phyloP scores from a whole-genome alignment of 306 rosid species.

The Vigna hirtella region DNA sequence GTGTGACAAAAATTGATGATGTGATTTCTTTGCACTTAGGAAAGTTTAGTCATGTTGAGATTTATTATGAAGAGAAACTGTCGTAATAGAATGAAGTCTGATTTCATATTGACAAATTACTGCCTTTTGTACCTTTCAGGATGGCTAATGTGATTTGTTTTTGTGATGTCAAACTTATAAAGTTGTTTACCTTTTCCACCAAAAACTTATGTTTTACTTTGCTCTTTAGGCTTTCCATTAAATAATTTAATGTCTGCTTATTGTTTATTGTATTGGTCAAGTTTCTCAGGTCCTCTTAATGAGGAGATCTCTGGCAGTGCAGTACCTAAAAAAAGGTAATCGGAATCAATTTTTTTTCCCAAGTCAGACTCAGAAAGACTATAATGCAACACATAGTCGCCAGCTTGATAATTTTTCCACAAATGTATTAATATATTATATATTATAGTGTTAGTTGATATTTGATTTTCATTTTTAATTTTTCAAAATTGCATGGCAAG shows the following conservation, averaged over 20 bases:
- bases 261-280: slow-evolving; percentile 95
- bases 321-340: slow-evolving; percentile 67
- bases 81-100: slow-evolving; percentile 21
- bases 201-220: slow-evolving; percentile 22
- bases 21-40: slow-evolving; percentile 21
- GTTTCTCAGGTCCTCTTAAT: slow-evolving; percentile 98
- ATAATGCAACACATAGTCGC: slow-evolving; percentile 53
- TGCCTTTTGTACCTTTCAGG: slow-evolving; percentile 26
- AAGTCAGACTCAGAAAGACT: slow-evolving; percentile 65
- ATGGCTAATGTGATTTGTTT: slow-evolving; percentile 11
- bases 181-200: slow-evolving; percentile 1
- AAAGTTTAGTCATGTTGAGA: slow-evolving; percentile 30
- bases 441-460: slow-evolving; percentile 42
- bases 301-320: slow-evolving; percentile 74
- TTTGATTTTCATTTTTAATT: slow-evolving; percentile 48
- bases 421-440: slow-evolving; percentile 56
- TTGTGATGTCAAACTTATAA: slow-evolving; percentile 23
- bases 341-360: slow-evolving; percentile 55
- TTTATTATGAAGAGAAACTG: slow-evolving; percentile 10
- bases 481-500: slow-evolving; percentile 62
- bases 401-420: slow-evolving; percentile 54
- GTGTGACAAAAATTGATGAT: slow-evolving; percentile 10
- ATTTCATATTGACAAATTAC: slow-evolving; percentile 22
- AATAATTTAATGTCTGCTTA: slow-evolving; percentile 65
- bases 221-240: slow-evolving; percentile 40